Evolutionary conservation across 257 asterid genomes (phyloP), one percentile per base, ranked within the genome.

Genomic region (Knoxia roxburghii): DNA sequence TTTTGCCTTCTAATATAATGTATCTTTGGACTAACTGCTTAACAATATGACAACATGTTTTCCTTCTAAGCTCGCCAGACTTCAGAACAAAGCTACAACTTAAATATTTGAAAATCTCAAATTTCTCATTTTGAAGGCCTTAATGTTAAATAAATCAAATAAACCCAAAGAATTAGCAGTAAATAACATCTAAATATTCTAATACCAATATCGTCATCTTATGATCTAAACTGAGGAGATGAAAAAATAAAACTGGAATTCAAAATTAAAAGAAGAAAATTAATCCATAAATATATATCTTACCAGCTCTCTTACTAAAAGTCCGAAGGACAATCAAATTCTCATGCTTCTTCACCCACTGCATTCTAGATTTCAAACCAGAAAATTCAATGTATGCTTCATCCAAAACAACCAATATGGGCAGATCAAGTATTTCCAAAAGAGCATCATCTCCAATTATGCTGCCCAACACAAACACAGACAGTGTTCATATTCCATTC

Each of bases 221-320:
- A 14, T 17, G 26, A 23, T 7, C 53, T 24, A 27, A 43, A 3
- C 13, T 61, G 49, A 40, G 6, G 13, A 12, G 56, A 32, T 35
- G 7, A 14, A 55, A 55, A 10, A 27, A 55, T 12, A 55, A 11
- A 55, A 30, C 53, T 41, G n/a, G 54, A 13, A n/a, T 57, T 30
- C 58, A 24, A 12, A 40, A 67, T 23, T 3, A 10, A 49, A 17
- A 8, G 26, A 1, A 54, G n/a, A 26, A 29, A 48, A 27, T 18
- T 0, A 26, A 40, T 29, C 30, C 15, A 33, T 23, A 35, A 39
- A 57, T 12, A 67, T 57, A 64, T 15, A 67, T n/a, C 73, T 10
- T 85, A 90, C 99, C 99, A 65, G 97, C 99, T 87, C 99, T 77
- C 80, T 94, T 94, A 85, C 97, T 94, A 77, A 94, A 94, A 7